These are phyloP conservation scores for Pseudozyma sp. DNA, from an alignment of 1,284 basidiomycete species.

Conservation along the genomic window DNA sequence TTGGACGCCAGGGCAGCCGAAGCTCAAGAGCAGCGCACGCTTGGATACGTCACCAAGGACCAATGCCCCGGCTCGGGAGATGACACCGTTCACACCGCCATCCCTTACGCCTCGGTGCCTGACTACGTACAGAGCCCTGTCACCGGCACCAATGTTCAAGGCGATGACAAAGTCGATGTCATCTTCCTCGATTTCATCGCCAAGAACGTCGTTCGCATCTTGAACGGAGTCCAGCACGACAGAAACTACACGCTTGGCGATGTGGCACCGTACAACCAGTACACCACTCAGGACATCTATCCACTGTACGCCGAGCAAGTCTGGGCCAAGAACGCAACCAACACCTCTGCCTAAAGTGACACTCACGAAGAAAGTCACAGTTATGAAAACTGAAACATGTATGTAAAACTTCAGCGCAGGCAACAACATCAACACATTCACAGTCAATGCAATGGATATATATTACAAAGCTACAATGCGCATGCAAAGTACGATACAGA, in stretches of 20 bases:
- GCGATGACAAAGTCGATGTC: conserved; percentile 41
- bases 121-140: conserved; percentile 58
- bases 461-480: no score
- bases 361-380: no score
- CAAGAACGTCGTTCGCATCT: conserved; percentile 36
- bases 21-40: conserved; percentile 26
- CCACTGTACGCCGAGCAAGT: conserved; percentile 55
- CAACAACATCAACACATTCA: no score
- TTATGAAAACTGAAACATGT: neutral
- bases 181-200: conserved; percentile 59
- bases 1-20: conserved; percentile 27
- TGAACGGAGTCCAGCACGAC: conserved; percentile 34
- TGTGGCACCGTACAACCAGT: conserved; percentile 50
- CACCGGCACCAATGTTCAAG: conserved; percentile 10
- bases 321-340: conserved; percentile 39
- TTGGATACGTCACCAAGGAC: conserved; percentile 66
- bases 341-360: neutral
- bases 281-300: conserved; percentile 65
- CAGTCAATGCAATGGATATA: no score
- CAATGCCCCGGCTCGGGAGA: conserved; percentile 53
- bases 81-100: conserved; percentile 56
- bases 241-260: conserved; percentile 45
- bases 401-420: neutral
- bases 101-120: conserved; percentile 51
- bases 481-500: no score